phyloP scores from a whole-genome alignment of 495 filamentous ascomycete species.

The Trichoderma virens region DNA sequence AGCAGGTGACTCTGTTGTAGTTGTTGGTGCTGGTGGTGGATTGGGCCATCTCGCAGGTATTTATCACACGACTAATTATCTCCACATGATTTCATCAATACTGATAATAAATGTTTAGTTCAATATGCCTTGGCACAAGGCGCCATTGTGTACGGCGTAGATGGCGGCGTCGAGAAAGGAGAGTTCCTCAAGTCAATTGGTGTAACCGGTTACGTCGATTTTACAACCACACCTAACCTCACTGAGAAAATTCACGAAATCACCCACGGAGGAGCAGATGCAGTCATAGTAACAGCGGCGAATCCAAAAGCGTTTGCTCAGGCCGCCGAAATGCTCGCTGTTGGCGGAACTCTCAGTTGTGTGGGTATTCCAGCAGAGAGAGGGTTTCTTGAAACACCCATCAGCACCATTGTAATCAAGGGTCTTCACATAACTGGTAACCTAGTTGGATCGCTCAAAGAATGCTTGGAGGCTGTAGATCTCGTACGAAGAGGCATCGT shows the following conservation, averaged over 20 bases:
- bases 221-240: constrained; percentile 27
- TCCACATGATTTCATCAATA: background rate
- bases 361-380: constrained; percentile 40
- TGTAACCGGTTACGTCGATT: constrained; percentile 39
- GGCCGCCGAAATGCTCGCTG: constrained; percentile 43
- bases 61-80: background rate
- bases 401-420: constrained; percentile 42
- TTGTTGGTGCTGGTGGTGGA: constrained; percentile 44
- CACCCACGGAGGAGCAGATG: constrained; percentile 31
- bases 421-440: constrained; percentile 39
- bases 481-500: constrained; percentile 38
- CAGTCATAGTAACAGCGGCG: constrained; percentile 34
- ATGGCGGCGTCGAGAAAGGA: constrained; percentile 34
- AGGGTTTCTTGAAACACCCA: constrained; percentile 36
- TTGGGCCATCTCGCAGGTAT: constrained; percentile 40
- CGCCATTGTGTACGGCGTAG: constrained; percentile 39
- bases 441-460: constrained; percentile 41
- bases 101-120: constrained; percentile 22
- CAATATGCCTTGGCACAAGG: constrained; percentile 42
- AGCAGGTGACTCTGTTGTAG: constrained; percentile 38
- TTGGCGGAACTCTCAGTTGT: constrained; percentile 42
- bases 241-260: constrained; percentile 32
- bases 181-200: constrained; percentile 36
- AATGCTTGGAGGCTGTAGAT: constrained; percentile 45
- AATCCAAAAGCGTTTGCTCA: constrained; percentile 38